phyloP scores from a whole-genome alignment of 192 early-diverging fungal genomes.

The Mycoemilia scoparia region DNA sequence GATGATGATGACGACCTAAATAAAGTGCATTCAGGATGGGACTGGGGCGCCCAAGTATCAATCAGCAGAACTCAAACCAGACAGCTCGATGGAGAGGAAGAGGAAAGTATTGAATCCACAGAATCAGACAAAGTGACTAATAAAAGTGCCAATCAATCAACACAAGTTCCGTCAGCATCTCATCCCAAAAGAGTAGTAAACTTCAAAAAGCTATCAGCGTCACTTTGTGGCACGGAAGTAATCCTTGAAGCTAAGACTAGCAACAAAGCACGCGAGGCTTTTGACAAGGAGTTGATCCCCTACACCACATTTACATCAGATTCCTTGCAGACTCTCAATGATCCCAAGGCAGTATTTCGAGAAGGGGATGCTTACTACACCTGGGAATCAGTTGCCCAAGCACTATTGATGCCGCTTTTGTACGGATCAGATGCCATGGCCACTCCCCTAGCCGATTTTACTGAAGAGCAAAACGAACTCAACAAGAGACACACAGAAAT shows the following conservation, averaged over 20 bases:
- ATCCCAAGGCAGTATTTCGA: conserved; percentile 1
- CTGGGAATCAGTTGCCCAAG: conserved; percentile 3
- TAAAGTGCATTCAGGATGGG: conserved; percentile 21
- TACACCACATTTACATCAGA: neutral
- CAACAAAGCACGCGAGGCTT: neutral
- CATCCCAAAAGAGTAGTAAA: too few species aligned
- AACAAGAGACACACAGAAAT: too few species aligned
- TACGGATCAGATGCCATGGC: too few species aligned
- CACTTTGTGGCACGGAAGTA: neutral
- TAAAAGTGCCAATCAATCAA: too few species aligned
- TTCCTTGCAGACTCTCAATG: neutral
- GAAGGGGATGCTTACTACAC: conserved; percentile 1
- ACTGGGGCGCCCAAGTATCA: conserved; percentile 15
- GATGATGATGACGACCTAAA: neutral
- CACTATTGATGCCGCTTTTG: conserved; percentile 1
- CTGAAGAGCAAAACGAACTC: too few species aligned
- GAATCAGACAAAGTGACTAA: too few species aligned
- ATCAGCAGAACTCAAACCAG: too few species aligned
- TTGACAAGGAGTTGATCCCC: neutral
- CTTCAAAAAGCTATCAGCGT: too few species aligned
- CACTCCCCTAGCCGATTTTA: too few species aligned
- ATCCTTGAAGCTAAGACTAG: neutral
- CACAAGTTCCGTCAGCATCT: too few species aligned
- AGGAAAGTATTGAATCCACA: too few species aligned
- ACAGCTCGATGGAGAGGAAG: too few species aligned